Percentiles rank a stretch among this genome's conserved stretches.
phyloP scores from a whole-genome alignment of 768 basidiomycete species.

The Rubroboletus pulcherrimus region DNA sequence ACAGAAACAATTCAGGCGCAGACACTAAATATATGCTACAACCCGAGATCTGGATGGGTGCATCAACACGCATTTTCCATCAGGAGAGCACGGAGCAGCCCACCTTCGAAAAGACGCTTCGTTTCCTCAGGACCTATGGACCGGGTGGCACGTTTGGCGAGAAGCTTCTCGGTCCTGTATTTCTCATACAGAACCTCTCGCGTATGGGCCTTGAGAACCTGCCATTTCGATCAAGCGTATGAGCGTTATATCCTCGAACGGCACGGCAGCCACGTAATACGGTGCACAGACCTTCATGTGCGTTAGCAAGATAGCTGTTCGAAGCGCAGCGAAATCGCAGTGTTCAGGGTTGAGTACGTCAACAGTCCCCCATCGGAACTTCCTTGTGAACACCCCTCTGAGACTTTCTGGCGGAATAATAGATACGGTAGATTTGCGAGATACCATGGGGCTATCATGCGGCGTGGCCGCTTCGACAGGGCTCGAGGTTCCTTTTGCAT shows the following conservation, averaged over 20 bases:
- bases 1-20: slow-evolving; percentile 12
- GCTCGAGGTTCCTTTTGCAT: slow-evolving; percentile 14
- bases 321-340: slow-evolving; percentile 82
- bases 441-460: slow-evolving; percentile 37
- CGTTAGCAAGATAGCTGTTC: slow-evolving; percentile 79
- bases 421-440: slow-evolving; percentile 31
- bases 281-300: slow-evolving; percentile 67
- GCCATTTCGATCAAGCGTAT: slow-evolving; percentile 10
- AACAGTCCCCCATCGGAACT: slow-evolving; percentile 85
- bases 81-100: slow-evolving; percentile 23
- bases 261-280: slow-evolving; percentile 18
- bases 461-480: slow-evolving; percentile 32
- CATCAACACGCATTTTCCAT: slow-evolving; percentile 24
- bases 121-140: slow-evolving; percentile 74
- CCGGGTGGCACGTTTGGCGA: slow-evolving; percentile 79
- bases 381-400: slow-evolving; percentile 71
- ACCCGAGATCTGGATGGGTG: slow-evolving; percentile 40
- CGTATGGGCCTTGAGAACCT: slow-evolving; percentile 81
- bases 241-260: slow-evolving; percentile 7
- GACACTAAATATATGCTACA: slow-evolving; percentile 34
- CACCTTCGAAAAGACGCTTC: slow-evolving; percentile 71
- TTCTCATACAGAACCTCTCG: slow-evolving; percentile 91
- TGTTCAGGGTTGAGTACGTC: slow-evolving; percentile 84
- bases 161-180: slow-evolving; percentile 86
- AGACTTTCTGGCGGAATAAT: slow-evolving; percentile 62